Evolutionary conservation across 192 early-diverging fungal genomes (phyloP).

Genomic region (Backusella circina): DNA sequence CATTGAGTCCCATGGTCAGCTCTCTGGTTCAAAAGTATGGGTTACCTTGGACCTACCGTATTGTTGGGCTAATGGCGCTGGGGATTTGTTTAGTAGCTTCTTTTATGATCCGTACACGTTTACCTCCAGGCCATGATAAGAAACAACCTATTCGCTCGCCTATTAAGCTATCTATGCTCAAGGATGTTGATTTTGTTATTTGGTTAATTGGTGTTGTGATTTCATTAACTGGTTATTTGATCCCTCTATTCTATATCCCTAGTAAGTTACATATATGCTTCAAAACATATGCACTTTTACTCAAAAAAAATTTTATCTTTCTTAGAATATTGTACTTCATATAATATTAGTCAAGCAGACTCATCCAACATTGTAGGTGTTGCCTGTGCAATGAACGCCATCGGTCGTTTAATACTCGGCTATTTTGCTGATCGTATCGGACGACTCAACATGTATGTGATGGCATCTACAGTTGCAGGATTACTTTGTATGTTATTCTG

Average conservation of each 20-base stretch:
- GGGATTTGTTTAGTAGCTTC: conserved; percentile 23
- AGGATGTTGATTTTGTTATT: conserved; percentile 25
- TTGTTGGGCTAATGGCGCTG: conserved; percentile 55
- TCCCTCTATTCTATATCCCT: conserved; percentile 36
- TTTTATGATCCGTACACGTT: conserved; percentile 14
- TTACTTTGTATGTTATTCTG: conserved; percentile 18
- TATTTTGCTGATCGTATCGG: conserved; percentile 25
- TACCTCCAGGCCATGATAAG: not conserved
- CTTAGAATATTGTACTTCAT: conserved; percentile 9
- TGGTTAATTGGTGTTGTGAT: conserved; percentile 26
- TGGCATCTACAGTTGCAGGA: conserved; percentile 12
- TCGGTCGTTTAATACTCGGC: conserved; percentile 19
- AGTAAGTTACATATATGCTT: conserved; percentile 12
- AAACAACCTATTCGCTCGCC: not conserved
- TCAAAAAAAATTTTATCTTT: too few species aligned
- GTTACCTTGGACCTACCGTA: conserved; percentile 43
- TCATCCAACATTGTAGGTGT: conserved; percentile 14
- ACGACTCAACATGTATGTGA: conserved; percentile 20
- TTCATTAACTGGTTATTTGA: conserved; percentile 35
- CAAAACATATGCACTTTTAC: too few species aligned
- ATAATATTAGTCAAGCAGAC: conserved; percentile 8
- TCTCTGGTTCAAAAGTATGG: conserved; percentile 53
- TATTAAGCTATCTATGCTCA: conserved; percentile 20
- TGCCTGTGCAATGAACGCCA: conserved; percentile 20
- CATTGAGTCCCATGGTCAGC: conserved; percentile 14